Evolutionary conservation across 192 early-diverging fungal species (phyloP).

Genomic region (Entophlyctis luteolus): DNA sequence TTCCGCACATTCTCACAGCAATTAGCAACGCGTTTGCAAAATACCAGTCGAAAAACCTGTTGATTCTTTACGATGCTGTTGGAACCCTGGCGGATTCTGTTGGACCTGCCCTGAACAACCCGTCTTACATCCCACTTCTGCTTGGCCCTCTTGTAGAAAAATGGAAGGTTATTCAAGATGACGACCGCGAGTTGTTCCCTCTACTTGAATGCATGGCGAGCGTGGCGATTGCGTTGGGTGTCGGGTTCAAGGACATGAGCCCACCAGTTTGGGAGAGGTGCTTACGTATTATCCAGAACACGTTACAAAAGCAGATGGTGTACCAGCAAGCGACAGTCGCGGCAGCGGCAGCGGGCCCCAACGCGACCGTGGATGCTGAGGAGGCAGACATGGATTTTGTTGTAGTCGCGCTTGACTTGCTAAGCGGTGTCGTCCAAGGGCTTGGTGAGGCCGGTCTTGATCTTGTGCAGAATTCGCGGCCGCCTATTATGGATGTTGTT

Average conservation of each 20-base stretch:
- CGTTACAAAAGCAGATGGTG: slow-evolving; percentile 53
- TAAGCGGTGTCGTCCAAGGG: slow-evolving; percentile 91
- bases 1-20: slow-evolving; percentile 81
- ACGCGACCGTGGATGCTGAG: slow-evolving; percentile 40
- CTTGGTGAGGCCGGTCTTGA: slow-evolving; percentile 65
- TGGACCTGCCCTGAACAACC: slow-evolving; percentile 73
- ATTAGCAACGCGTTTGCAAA: slow-evolving; percentile 77
- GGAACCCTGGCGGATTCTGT: slow-evolving; percentile 96
- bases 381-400: slow-evolving; percentile 93
- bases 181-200: slow-evolving; percentile 91
- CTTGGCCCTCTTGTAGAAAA: slow-evolving; percentile 84
- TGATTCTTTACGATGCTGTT: slow-evolving; percentile 95
- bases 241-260: slow-evolving; percentile 82
- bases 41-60: slow-evolving; percentile 94
- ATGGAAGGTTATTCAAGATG: slow-evolving; percentile 77
- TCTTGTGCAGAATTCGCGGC: slow-evolving; percentile 58
- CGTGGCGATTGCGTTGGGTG: slow-evolving; percentile 80
- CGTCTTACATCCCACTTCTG: slow-evolving; percentile 74
- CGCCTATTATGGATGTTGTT: slow-evolving; percentile 73
- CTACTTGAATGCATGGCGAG: slow-evolving; percentile 89
- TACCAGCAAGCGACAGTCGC: background rate
- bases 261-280: slow-evolving; percentile 83
- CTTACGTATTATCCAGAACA: slow-evolving; percentile 79
- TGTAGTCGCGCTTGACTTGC: slow-evolving; percentile 91
- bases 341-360: background rate